Percentiles rank a stretch among this genome's conserved stretches.
These are phyloP conservation scores for Eragrostis curvula DNA, from an alignment of 176 grass and related monocot genomes.

Conservation along the genomic window DNA sequence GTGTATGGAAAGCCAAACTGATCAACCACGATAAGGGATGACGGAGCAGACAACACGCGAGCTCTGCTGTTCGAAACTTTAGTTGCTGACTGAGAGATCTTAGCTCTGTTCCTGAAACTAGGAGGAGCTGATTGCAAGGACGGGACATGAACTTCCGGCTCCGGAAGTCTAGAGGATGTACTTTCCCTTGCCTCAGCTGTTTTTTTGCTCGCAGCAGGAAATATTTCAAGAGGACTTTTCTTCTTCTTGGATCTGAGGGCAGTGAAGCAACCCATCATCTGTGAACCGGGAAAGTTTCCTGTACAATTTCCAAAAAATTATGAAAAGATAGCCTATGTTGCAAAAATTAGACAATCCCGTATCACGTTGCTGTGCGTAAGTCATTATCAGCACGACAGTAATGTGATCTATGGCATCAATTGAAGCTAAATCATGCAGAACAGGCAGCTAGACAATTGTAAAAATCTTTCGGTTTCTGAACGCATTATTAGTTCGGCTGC, in stretches of 20 bases:
- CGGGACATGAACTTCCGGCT: constrained; percentile 70
- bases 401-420: not conserved
- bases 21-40: constrained; percentile 72
- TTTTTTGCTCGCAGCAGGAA: constrained; percentile 45
- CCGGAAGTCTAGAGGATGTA: constrained; percentile 74
- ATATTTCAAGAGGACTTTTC: constrained; percentile 47
- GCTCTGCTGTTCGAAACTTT: constrained; percentile 58
- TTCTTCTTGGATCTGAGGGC: constrained; percentile 84
- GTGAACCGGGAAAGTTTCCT: constrained; percentile 1
- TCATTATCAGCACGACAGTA: constrained; percentile 28
- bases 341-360: constrained; percentile 9
- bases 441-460: not conserved
- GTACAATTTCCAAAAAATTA: constrained; percentile 20
- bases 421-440: constrained; percentile 35
- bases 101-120: constrained; percentile 83
- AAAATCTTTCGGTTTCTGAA: constrained; percentile 4
- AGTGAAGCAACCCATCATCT: constrained; percentile 95
- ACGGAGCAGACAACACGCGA: constrained; percentile 82
- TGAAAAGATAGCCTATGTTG: constrained; percentile 16
- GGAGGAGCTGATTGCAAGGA: constrained; percentile 93
- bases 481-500: constrained; percentile 12
- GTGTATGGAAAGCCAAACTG: constrained; percentile 58
- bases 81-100: constrained; percentile 51
- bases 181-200: constrained; percentile 47
- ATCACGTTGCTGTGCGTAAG: constrained; percentile 14